Base-by-base conservation (phyloP, 768 basidiomycete species). In the Peribolospora baueri region DNA sequence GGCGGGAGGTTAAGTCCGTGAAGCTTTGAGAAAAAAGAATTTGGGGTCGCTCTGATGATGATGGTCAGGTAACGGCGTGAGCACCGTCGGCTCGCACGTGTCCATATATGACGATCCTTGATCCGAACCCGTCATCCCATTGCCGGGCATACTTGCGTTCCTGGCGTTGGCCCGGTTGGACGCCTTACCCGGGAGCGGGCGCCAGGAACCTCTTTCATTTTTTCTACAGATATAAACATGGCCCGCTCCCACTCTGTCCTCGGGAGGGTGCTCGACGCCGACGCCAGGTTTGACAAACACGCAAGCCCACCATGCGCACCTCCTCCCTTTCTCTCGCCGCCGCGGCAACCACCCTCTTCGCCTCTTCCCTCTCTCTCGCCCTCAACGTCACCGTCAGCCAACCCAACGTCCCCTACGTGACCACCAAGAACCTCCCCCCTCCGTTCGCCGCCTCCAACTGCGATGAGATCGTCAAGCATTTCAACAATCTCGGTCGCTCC, bases 341-440 rank as follows among this genome's bases (percentile, higher is more conserved):
- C 8, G 43, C 43, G 43, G 43, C 46, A 5, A 52, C 40, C 13
- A 53, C 42, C 52, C 46, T 53, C 45, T 10, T 45, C 37, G 25
- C 43, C 43, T 45, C 43, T 13, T 45, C 52, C 42, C 52, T 53
- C 25, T 42, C 46, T 45, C 52, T 53, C 43, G 52, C 52, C 52
- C 52, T 53, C 52, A 53, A 53, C 46, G 46, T 53, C 52, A 53
- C 52, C 52, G 52, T 57, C 43, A 8, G 59, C 61, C 63, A 64
- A 61, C 46, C 46, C 50, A 42, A 53, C 25, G 57, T 55, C 39
- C 45, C 57, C 13, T 45, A 48, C 43, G 59, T 49, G 14, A 54
- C 58, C n/a, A 39, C 38, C 48, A 55, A 49, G 10, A 7, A 13
- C 43, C 58, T 59, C 7, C 58, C 58, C 4, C 37, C 56, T 38